These are phyloP conservation scores for Sphenostylis stenocarpa DNA, from an alignment of 306 rosid genomes.

Conservation along the genomic window DNA sequence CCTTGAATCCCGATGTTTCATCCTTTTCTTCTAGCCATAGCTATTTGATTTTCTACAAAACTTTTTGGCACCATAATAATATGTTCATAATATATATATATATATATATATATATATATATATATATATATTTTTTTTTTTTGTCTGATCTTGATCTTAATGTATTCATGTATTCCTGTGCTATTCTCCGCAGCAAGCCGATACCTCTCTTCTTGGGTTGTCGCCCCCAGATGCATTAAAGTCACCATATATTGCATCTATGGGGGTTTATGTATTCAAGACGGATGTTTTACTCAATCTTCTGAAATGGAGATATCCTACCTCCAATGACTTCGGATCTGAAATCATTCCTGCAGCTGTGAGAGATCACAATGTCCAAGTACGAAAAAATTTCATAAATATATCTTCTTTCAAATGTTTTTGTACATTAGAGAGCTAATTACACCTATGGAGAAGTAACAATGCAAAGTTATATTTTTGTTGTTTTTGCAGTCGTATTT, in stretches of 20 bases:
- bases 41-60: neutral
- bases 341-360: slow-evolving; percentile 94
- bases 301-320: slow-evolving; percentile 71
- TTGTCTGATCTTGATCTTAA: slow-evolving; percentile 1
- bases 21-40: neutral
- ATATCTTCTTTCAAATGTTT: neutral
- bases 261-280: slow-evolving; percentile 93
- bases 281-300: slow-evolving; percentile 72
- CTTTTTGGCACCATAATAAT: neutral
- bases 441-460: neutral
- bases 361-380: slow-evolving; percentile 72
- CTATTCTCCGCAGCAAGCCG: slow-evolving; percentile 65
- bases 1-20: neutral
- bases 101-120: neutral
- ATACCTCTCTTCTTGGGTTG: slow-evolving; percentile 74
- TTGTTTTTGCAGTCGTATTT: slow-evolving; percentile 63
- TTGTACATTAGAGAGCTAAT: slow-evolving; percentile 8
- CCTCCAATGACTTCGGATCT: slow-evolving; percentile 88
- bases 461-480: neutral
- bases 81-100: neutral
- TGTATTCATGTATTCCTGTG: slow-evolving; percentile 11
- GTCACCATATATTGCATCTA: slow-evolving; percentile 83
- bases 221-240: slow-evolving; percentile 60
- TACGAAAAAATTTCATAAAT: slow-evolving; percentile 42
- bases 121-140: neutral